Percentiles rank a stretch among this genome's conserved stretches.
Evolutionary conservation across 2,329 filamentous ascomycete genomes (phyloP).

Genomic region (Byssothecium circinans): DNA sequence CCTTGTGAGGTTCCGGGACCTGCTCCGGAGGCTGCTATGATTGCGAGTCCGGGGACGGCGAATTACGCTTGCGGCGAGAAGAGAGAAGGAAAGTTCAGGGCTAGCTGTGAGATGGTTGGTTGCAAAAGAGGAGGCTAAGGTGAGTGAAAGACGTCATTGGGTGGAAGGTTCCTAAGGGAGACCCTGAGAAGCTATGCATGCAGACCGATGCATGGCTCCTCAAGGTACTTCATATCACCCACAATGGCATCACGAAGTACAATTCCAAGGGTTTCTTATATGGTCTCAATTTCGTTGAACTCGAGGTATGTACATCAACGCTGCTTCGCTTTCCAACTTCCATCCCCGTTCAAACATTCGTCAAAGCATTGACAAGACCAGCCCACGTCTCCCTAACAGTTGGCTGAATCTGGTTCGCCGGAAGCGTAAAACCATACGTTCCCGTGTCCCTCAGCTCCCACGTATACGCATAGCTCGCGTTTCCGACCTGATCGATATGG

Average conservation of each 20-base stretch:
- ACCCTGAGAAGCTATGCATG: too few species aligned
- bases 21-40: conserved; percentile 3
- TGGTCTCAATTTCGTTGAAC: too few species aligned
- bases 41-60: conserved; percentile 13
- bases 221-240: too few species aligned
- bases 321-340: too few species aligned
- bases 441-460: conserved; percentile 55
- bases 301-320: too few species aligned
- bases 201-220: too few species aligned
- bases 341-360: conserved; percentile 27
- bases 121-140: conserved; percentile 3
- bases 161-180: too few species aligned
- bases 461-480: conserved; percentile 50
- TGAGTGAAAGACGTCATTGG: too few species aligned
- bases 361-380: conserved; percentile 38
- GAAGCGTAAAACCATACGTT: conserved; percentile 52
- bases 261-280: too few species aligned
- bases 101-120: conserved; percentile 8
- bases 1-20: conserved; percentile 22
- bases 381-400: conserved; percentile 52
- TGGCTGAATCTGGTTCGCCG: conserved; percentile 52
- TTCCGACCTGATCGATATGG: conserved; percentile 47
- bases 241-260: too few species aligned
- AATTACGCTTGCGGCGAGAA: conserved; percentile 22
- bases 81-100: conserved; percentile 30